These are phyloP conservation scores for Striga hermonthica DNA, from an alignment of 305 asterid species.

Conservation along the genomic window DNA sequence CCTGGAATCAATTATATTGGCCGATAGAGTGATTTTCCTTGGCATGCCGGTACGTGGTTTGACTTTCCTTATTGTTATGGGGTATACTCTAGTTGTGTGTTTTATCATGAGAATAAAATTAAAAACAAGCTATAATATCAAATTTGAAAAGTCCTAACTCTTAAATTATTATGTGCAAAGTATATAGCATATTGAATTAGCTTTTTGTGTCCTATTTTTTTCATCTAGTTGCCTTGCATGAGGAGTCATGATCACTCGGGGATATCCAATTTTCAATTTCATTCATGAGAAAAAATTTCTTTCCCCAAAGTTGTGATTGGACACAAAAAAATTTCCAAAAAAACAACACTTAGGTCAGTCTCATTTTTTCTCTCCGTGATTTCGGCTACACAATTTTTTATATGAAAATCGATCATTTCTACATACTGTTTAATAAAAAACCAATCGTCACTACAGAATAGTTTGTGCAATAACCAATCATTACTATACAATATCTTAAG, in stretches of 20 bases:
- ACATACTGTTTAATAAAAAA: no score
- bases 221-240: background rate
- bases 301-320: background rate
- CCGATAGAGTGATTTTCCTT: constrained; percentile 80
- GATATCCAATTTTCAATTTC: background rate
- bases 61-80: constrained; percentile 15
- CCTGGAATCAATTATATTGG: constrained; percentile 72
- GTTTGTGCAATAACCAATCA: background rate
- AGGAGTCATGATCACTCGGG: background rate
- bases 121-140: background rate
- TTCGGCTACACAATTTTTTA: background rate
- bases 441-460: no score
- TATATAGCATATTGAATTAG: background rate
- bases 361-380: background rate
- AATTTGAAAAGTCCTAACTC: background rate
- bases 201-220: background rate
- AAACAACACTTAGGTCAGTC: no score
- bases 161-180: background rate
- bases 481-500: background rate
- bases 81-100: background rate
- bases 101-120: constrained; percentile 2
- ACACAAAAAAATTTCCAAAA: background rate
- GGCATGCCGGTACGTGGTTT: constrained; percentile 77
- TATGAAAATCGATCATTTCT: no score
- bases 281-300: no score